phyloP scores from a whole-genome alignment of 208 protist species.

The Crithidia expoeki region DNA sequence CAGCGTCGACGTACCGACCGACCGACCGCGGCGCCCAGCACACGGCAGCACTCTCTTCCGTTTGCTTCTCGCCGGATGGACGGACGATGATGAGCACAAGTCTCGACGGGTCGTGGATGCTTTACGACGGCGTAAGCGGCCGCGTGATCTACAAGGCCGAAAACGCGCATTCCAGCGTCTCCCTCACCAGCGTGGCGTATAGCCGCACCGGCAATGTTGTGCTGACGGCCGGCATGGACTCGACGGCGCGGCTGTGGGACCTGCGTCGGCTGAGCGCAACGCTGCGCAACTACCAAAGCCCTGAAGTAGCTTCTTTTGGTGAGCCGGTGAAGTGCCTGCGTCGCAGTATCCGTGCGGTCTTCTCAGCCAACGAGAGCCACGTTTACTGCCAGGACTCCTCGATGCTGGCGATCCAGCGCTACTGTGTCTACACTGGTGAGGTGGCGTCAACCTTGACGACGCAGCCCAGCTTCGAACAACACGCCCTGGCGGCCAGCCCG shows the following conservation, averaged over 20 bases:
- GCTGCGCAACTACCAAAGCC: constrained; percentile 28
- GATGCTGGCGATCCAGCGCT: constrained; percentile 61
- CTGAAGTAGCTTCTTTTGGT: constrained; percentile 78
- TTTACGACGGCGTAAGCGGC: constrained; percentile 82
- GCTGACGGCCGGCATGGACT: constrained; percentile 87
- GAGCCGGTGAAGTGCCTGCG: constrained; percentile 72
- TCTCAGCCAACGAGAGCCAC: constrained; percentile 78
- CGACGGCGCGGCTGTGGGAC: constrained; percentile 81
- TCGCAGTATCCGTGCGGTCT: constrained; percentile 74
- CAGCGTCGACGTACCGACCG: constrained; percentile 16
- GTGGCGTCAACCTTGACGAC: constrained; percentile 56
- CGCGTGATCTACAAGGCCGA: constrained; percentile 56
- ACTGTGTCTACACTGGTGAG: constrained; percentile 78
- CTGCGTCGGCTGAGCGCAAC: constrained; percentile 45
- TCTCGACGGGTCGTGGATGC: constrained; percentile 73
- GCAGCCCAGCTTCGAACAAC: constrained; percentile 67
- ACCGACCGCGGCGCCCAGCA: constrained; percentile 44
- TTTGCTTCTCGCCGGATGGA: constrained; percentile 64
- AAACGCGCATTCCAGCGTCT: constrained; percentile 72
- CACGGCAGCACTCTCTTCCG: constrained; percentile 67
- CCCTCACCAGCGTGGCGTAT: constrained; percentile 82
- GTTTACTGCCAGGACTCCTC: constrained; percentile 69
- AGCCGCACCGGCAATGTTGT: constrained; percentile 81
- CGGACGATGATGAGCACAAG: constrained; percentile 66
- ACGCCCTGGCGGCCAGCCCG: constrained; percentile 55